phyloP scores from a whole-genome alignment of 2,329 filamentous ascomycete species.

The Talaromyces atroroseus region DNA sequence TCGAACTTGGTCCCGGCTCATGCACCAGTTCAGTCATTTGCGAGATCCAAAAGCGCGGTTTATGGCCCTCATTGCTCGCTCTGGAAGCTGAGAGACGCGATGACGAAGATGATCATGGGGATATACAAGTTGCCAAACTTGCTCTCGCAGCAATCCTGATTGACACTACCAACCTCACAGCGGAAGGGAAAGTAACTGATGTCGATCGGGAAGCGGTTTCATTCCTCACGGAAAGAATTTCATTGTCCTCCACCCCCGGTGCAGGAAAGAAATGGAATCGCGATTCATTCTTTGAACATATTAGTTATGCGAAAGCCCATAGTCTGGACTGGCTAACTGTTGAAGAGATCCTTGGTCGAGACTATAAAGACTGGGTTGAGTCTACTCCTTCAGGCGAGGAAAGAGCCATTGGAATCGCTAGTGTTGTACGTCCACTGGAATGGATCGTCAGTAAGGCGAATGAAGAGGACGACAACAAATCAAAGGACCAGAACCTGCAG shows the following conservation, averaged over 20 bases:
- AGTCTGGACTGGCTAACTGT: conserved; percentile 49
- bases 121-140: conserved; percentile 32
- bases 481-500: conserved; percentile 14
- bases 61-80: conserved; percentile 27
- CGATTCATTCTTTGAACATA: conserved; percentile 46
- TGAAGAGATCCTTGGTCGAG: conserved; percentile 54
- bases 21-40: conserved; percentile 54
- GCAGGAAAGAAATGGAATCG: conserved; percentile 36
- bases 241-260: conserved; percentile 18
- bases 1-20: conserved; percentile 52
- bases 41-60: conserved; percentile 43
- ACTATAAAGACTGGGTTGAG: conserved; percentile 60
- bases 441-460: conserved; percentile 50
- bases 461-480: not conserved
- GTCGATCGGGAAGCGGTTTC: conserved; percentile 44
- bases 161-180: conserved; percentile 42
- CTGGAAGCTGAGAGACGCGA: not conserved
- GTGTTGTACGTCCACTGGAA: conserved; percentile 51
- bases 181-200: conserved; percentile 42
- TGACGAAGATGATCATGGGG: conserved; percentile 33
- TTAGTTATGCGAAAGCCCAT: conserved; percentile 51
- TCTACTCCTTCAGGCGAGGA: conserved; percentile 3
- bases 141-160: conserved; percentile 40
- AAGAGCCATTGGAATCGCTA: conserved; percentile 53
- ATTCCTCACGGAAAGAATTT: conserved; percentile 51